Percentiles rank a stretch among this genome's conserved stretches.
Evolutionary conservation across 2,329 filamentous ascomycete species (phyloP).

Genomic region (Claviceps digitariae): DNA sequence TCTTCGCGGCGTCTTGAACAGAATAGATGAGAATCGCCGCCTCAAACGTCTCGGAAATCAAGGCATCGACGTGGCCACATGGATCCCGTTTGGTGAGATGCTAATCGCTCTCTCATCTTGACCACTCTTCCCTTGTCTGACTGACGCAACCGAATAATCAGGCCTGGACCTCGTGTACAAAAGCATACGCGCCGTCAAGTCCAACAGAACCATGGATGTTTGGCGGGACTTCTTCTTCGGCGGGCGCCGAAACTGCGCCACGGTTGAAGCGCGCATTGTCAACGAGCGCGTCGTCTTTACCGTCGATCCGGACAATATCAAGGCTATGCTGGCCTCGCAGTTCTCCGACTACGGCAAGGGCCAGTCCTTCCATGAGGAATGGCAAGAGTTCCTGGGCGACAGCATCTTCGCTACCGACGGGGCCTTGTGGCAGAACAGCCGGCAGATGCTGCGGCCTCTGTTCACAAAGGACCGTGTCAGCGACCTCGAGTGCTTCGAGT

Average conservation of each 20-base stretch:
- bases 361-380: slow-evolving; percentile 25
- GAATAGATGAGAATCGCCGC: slow-evolving; percentile 28
- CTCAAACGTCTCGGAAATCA: slow-evolving; percentile 33
- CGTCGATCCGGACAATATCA: slow-evolving; percentile 41
- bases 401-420: slow-evolving; percentile 71
- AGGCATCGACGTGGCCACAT: slow-evolving; percentile 22
- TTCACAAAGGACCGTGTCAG: slow-evolving; percentile 76
- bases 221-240: slow-evolving; percentile 43
- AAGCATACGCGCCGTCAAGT: slow-evolving; percentile 37
- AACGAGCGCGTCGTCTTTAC: slow-evolving; percentile 27
- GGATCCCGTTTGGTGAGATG: slow-evolving; percentile 33
- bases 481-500: slow-evolving; percentile 70
- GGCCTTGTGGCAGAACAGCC: slow-evolving; percentile 61
- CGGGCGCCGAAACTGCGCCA: slow-evolving; percentile 30
- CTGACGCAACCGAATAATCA: slow-evolving; percentile 2
- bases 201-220: slow-evolving; percentile 43
- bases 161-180: slow-evolving; percentile 51
- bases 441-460: slow-evolving; percentile 73
- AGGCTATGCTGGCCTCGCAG: slow-evolving; percentile 40
- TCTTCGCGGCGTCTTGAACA: slow-evolving; percentile 22
- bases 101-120: background rate
- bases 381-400: slow-evolving; percentile 36
- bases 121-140: background rate
- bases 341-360: slow-evolving; percentile 42
- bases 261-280: slow-evolving; percentile 51